Percentiles rank a stretch among this genome's conserved stretches.
phyloP scores from a whole-genome alignment of 257 asterid species.

The Fraxinus pennsylvanica region DNA sequence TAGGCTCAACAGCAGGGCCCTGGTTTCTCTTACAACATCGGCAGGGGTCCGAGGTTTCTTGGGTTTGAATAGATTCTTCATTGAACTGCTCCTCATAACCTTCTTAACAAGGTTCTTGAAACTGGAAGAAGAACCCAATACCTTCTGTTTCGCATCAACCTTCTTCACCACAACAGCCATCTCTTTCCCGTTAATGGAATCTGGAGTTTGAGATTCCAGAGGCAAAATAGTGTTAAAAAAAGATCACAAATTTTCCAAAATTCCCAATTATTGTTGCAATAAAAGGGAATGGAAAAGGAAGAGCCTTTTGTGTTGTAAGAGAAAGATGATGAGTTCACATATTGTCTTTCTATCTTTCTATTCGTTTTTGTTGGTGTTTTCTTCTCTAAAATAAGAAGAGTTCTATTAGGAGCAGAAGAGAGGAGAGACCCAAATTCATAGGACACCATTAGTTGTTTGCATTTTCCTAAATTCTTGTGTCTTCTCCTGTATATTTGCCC shows the following conservation, averaged over 20 bases:
- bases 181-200: slow-evolving; percentile 36
- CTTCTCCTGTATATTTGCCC: no score
- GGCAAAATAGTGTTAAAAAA: slow-evolving; percentile 21
- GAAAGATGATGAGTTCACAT: no score
- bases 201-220: slow-evolving; percentile 47
- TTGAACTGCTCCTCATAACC: slow-evolving; percentile 36
- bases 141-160: slow-evolving; percentile 14
- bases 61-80: slow-evolving; percentile 58
- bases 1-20: slow-evolving; percentile 40
- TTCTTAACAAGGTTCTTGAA: slow-evolving; percentile 53
- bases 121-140: slow-evolving; percentile 33
- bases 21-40: slow-evolving; percentile 53
- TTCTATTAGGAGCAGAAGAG: no score
- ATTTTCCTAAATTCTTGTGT: no score
- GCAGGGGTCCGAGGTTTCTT: slow-evolving; percentile 55
- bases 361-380: no score
- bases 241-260: background rate
- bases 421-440: no score
- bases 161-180: slow-evolving; percentile 38
- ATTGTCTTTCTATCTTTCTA: no score
- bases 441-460: no score
- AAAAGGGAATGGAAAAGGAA: slow-evolving; percentile 16
- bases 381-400: no score
- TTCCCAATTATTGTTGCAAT: background rate
- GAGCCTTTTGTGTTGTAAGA: background rate